Evolutionary conservation across 805 yeast species (phyloP).

Genomic region (Ogataea dorogensis): DNA sequence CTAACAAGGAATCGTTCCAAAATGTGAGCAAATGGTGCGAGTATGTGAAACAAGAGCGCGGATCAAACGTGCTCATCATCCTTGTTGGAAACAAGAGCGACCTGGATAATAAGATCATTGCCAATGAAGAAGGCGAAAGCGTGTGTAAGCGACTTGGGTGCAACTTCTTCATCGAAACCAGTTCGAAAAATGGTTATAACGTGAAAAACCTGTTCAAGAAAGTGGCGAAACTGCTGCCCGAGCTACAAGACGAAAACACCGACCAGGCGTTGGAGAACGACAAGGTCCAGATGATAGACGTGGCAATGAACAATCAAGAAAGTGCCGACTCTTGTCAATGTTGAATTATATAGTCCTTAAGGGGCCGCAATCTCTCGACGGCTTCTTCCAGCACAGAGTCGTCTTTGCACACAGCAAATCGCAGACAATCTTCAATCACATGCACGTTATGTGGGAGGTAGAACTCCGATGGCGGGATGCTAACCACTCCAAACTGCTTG

Average conservation of each 20-base stretch:
- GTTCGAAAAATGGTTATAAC: slow-evolving; percentile 92
- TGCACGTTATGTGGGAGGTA: slow-evolving; percentile 67
- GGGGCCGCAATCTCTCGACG: slow-evolving; percentile 64
- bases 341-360: slow-evolving; percentile 55
- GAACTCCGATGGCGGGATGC: slow-evolving; percentile 98
- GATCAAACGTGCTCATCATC: slow-evolving; percentile 81
- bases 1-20: slow-evolving; percentile 80
- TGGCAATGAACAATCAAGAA: slow-evolving; percentile 37
- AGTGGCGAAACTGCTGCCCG: slow-evolving; percentile 89
- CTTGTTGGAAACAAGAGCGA: slow-evolving; percentile 92
- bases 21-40: slow-evolving; percentile 89
- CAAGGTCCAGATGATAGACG: slow-evolving; percentile 44
- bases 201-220: slow-evolving; percentile 87
- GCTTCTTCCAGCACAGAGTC: slow-evolving; percentile 80
- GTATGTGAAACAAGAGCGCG: slow-evolving; percentile 91
- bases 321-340: slow-evolving; percentile 40
- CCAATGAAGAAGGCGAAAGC: slow-evolving; percentile 79
- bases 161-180: slow-evolving; percentile 83
- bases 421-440: slow-evolving; percentile 77
- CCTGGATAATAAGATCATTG: slow-evolving; percentile 78
- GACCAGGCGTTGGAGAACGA: slow-evolving; percentile 24
- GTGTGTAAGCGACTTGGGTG: slow-evolving; percentile 72
- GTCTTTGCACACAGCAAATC: slow-evolving; percentile 97
- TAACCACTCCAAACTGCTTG: slow-evolving; percentile 88
- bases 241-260: slow-evolving; percentile 44